Base-by-base conservation (phyloP, 2,329 filamentous ascomycete genomes). In the Blastomyces percursus region DNA sequence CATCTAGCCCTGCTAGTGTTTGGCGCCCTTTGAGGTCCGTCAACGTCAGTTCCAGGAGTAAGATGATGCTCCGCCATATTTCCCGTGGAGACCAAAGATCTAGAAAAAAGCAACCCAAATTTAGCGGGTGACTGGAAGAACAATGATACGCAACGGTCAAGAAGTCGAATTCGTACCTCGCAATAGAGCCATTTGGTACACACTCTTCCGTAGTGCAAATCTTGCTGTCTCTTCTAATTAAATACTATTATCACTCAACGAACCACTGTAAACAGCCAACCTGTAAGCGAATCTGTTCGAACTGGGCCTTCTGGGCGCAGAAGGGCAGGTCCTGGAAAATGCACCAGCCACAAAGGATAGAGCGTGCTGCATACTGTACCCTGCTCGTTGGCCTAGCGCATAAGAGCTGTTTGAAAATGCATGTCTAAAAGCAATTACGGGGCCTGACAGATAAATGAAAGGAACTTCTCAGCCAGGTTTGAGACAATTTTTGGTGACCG, bases 221-320 rank as follows among this genome's bases (percentile, higher is more conserved):
- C 56, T 14, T 69, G 46, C 1, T 3, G 67, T 48, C 69, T 68
- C 3, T 69, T 69, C 64, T 71, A 68, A 63, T 69, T 71, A n/a
- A n/a, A n/a, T n/a, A 56, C 71, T 68, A 63, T 69, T 71, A 56
- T 74, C 73, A 54, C 73, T 75, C 75, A 72, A 76, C 9, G 75
- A 73, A 66, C 76, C 74, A 6, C 74, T 74, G 66, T 76, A 76
- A 7, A 75, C 71, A 2, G 76, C 73, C 61, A 76, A 65, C 60
- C 72, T 67, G 50, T 68, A 69, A 44, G 71, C 66, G 63, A 69
- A 72, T 30, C 65, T 60, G 3, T 59, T 61, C 9, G 67, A 42
- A 40, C 7, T 50, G 30, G 16, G 7, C 2, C 7, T 27, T 46
- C 9, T 59, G 3, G 66, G 66, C 30, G 66, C 64, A 21, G 19